Base-by-base conservation (phyloP, 768 basidiomycete genomes). In the Pulveroboletus sp. region DNA sequence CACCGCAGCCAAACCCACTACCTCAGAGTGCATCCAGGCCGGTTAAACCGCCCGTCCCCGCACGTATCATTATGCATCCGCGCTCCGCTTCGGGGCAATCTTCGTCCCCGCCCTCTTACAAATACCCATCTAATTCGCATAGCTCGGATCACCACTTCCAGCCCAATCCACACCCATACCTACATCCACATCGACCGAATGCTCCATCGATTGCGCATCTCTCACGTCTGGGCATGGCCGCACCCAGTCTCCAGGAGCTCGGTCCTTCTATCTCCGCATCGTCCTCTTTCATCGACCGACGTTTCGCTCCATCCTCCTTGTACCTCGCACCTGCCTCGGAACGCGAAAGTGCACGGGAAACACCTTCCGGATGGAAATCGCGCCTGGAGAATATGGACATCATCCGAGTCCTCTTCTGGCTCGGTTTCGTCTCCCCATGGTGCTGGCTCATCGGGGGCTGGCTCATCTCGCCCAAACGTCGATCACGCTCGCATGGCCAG, bases 361-460 rank as follows among this genome's bases (percentile, higher is more conserved):
- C 48, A 27, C 48, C 55, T 16, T 14, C 47, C 11, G 48, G 36
- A n/a, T 52, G 62, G 66, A 19, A 17, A 19, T 12, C 42, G 9
- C 51, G 25, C 24, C 36, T 31, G 1, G 55, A 59, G 20, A 49
- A 48, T 6, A n/a, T 44, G 23, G 61, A 69, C 24, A 56, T 79
- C 1, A 72, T 78, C 3, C 75, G 77, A 58, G 76, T 83, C 63
- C 69, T 86, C n/a, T 89, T 89, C 68, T 88, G 84, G 82, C 48
- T 83, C 0, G 87, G 87, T 4, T 89, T 89, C 57, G 48, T 87
- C 40, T 82, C 77, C 39, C 87, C 87, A 0, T 79, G 84, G 65
- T 76, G 87, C 44, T 89, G 87, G 87, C 74, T 89, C 38, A 72
- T 88, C 13, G 87, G 86, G 0, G 87, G 87, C 5, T 89, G 87